These are phyloP conservation scores for Leccinum boreale DNA, from an alignment of 768 basidiomycete species.

Conservation along the genomic window DNA sequence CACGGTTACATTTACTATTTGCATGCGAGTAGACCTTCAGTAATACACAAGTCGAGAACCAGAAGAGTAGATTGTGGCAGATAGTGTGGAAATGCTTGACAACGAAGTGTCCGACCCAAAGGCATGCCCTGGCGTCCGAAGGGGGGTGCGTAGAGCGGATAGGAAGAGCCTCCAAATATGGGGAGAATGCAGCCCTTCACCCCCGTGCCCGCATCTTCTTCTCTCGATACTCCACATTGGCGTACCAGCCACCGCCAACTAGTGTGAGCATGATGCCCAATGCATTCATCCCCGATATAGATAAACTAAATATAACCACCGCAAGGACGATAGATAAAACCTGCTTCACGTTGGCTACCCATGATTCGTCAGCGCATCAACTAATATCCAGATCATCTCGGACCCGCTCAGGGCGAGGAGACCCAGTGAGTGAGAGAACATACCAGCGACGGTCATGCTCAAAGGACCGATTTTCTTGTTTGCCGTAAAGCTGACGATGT, in stretches of 20 bases:
- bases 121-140: neutral
- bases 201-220: slow-evolving; percentile 27
- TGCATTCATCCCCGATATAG: slow-evolving; percentile 75
- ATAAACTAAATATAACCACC: slow-evolving; percentile 78
- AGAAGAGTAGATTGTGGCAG: slow-evolving; percentile 5
- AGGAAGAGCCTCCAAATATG: neutral
- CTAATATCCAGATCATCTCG: neutral
- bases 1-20: neutral
- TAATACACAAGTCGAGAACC: neutral
- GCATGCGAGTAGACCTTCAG: neutral
- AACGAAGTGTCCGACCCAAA: neutral
- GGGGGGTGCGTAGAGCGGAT: neutral
- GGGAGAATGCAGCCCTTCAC: slow-evolving; percentile 21
- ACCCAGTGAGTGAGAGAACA: slow-evolving; percentile 21
- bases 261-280: slow-evolving; percentile 84
- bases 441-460: slow-evolving; percentile 89
- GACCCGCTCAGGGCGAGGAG: slow-evolving; percentile 5
- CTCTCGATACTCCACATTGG: slow-evolving; percentile 59
- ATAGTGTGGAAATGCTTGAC: neutral
- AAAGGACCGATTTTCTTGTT: slow-evolving; percentile 88
- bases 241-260: slow-evolving; percentile 81
- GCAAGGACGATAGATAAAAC: slow-evolving; percentile 86
- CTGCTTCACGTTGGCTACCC: slow-evolving; percentile 84
- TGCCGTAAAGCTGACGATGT: slow-evolving; percentile 94
- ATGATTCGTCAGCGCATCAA: slow-evolving; percentile 6